A percentile compares a stretch with the other conserved stretches of the same genome.
phyloP scores from a whole-genome alignment of 1,284 basidiomycete species.

The Puccinia coronata region DNA sequence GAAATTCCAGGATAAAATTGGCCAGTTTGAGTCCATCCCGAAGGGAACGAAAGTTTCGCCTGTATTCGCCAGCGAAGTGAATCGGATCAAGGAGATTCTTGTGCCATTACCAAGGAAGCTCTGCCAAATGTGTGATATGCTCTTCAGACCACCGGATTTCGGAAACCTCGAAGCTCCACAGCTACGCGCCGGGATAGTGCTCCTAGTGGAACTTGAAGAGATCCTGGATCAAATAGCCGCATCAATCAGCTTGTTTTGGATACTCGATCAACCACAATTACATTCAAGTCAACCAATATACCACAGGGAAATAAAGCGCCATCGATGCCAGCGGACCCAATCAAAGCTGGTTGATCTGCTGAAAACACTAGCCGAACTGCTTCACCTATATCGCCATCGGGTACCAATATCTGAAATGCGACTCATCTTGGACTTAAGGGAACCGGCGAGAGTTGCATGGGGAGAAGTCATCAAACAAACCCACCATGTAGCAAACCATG shows the following conservation, averaged over 20 bases:
- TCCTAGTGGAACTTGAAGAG: not conserved
- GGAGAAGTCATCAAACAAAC: not conserved
- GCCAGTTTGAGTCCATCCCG: no score
- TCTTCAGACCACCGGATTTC: not conserved
- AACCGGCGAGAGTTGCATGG: not conserved
- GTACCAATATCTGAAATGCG: not conserved
- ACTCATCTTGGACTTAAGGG: not conserved
- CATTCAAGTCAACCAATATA: not conserved
- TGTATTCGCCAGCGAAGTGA: not conserved
- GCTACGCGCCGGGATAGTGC: not conserved
- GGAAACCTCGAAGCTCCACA: not conserved
- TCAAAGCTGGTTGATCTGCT: not conserved
- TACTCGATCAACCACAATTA: not conserved
- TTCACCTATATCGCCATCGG: not conserved
- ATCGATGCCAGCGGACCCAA: conserved; percentile 1
- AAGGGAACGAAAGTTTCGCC: not conserved
- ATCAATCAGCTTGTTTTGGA: not conserved
- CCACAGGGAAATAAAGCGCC: not conserved
- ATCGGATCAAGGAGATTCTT: not conserved
- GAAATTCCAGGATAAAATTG: no score
- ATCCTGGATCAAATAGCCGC: not conserved
- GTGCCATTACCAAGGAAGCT: not conserved
- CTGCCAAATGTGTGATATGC: not conserved
- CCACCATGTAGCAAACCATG: not conserved
- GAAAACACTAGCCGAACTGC: not conserved